Base-by-base conservation (phyloP, 129 eudicot species). In the Artemisia annua region DNA sequence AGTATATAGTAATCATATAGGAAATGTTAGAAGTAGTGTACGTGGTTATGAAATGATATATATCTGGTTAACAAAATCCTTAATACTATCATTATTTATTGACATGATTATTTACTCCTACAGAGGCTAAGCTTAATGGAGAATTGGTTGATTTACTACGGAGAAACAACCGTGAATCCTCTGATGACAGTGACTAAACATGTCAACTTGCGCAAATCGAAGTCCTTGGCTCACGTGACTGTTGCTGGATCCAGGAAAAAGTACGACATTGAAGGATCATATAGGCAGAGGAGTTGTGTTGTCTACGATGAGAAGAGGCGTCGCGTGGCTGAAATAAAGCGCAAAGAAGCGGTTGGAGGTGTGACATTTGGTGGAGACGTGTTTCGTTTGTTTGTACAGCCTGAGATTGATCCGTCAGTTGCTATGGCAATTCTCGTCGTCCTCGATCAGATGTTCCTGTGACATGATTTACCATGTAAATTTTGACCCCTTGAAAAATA, bases 351-450 rank as follows among this genome's bases (percentile, higher is more conserved):
- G 4, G 39, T 82, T 32, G 76, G 80, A 52, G 80, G 87, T 19
- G 83, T 86, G 66, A 84, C 65, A 13, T 66, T 86, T 14, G 89
- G 89, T 7, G 85, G 83, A 35, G 91, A 88, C 62, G 91, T 88
- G 5, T 86, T 88, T 46, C 72, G 75, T 44, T 75, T 88, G 7
- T n/a, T 57, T 19, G 60, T 68, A 12, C 39, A 83, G 67, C 70
- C 84, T 0, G 82, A 83, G 12, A 69, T 83, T 46, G 91, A 88
- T 78, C 81, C 74, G 12, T 82, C 89, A 4, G 81, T 83, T 66
- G 87, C 84, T 18, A 88, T 88, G 96, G 96, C 83, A n/a, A 71
- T 88, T 49, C 82, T 88, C 5, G 77, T 88, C 12, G 81, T 84
- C 13, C 86, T 88, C 32, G 95, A 88, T 67, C 85, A 79, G 70